phyloP scores from a whole-genome alignment of 2,329 filamentous ascomycete genomes.

The Endoconidiophora polonica region DNA sequence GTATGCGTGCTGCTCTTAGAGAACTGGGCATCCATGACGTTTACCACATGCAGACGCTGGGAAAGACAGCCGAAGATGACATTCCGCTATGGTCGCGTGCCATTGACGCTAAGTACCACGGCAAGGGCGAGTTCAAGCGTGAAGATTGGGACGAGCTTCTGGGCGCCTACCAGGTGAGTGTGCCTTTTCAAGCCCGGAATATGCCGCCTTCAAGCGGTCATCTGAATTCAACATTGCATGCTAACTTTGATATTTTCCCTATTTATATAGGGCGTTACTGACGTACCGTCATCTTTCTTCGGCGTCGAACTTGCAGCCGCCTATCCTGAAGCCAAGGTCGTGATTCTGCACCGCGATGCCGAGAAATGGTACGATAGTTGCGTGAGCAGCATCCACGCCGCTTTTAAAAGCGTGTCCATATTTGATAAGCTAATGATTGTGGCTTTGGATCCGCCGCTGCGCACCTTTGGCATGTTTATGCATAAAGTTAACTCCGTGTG shows the following conservation, averaged over 20 bases:
- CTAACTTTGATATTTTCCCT: constrained; percentile 18
- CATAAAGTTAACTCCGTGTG: constrained; percentile 14
- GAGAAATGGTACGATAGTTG: constrained; percentile 23
- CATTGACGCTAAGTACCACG: constrained; percentile 16
- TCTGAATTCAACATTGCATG: background rate
- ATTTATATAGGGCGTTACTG: constrained; percentile 34
- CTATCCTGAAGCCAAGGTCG: constrained; percentile 23
- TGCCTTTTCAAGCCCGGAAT: no score
- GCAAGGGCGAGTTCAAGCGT: constrained; percentile 18
- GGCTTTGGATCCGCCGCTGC: constrained; percentile 19
- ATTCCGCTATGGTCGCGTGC: constrained; percentile 16
- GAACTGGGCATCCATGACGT: constrained; percentile 23
- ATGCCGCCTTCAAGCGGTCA: no score
- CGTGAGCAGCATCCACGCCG: constrained; percentile 16
- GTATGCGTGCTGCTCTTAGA: constrained; percentile 21
- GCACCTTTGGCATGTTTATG: constrained; percentile 19
- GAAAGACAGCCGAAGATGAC: constrained; percentile 11
- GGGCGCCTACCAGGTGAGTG: constrained; percentile 22
- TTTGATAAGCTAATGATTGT: constrained; percentile 13
- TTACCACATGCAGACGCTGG: constrained; percentile 22
- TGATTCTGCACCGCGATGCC: constrained; percentile 25
- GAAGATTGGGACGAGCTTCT: constrained; percentile 30
- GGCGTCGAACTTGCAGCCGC: constrained; percentile 21
- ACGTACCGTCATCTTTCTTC: constrained; percentile 39
- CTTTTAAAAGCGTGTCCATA: constrained; percentile 12